Percentiles rank a stretch among this genome's conserved stretches.
These are phyloP conservation scores for Sugiyamaella lignohabitans DNA, from an alignment of 805 yeast species.

Conservation along the genomic window DNA sequence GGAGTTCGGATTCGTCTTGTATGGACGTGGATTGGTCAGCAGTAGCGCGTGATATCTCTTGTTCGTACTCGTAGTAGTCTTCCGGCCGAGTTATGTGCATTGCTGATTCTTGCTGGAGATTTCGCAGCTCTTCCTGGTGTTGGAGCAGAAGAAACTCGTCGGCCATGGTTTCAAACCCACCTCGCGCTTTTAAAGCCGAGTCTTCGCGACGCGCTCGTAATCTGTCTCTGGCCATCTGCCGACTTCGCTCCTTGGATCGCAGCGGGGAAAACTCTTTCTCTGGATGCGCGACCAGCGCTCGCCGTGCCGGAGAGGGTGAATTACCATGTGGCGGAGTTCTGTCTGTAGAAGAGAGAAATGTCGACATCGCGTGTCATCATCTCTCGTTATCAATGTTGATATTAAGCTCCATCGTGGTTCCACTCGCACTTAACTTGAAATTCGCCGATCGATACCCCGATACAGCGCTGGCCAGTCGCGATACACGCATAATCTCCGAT, in stretches of 20 bases:
- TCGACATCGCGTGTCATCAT: background rate
- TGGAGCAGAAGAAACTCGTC: constrained; percentile 5
- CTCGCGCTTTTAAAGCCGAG: constrained; percentile 13
- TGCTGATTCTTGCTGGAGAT: constrained; percentile 7
- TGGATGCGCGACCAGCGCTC: constrained; percentile 1
- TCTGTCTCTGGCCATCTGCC: constrained; percentile 1
- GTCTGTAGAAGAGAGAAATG: background rate
- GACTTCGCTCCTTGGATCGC: constrained; percentile 1
- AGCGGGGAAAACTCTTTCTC: constrained; percentile 5
- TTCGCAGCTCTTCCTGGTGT: constrained; percentile 3
- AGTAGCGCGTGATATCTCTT: too few relatives aligned
- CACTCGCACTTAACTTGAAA: too few relatives aligned
- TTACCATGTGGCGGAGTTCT: background rate
- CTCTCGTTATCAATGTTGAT: too few relatives aligned
- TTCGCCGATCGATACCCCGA: too few relatives aligned
- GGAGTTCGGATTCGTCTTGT: background rate
- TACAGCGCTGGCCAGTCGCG: too few relatives aligned
- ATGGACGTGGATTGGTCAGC: background rate
- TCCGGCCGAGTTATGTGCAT: background rate
- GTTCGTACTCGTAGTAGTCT: background rate
- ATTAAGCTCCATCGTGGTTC: too few relatives aligned
- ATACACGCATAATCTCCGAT: too few relatives aligned
- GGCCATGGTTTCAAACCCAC: constrained; percentile 10
- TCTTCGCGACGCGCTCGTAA: constrained; percentile 5
- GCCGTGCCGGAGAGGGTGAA: constrained; percentile 4